Evolutionary conservation across 202 grass and related monocot genomes (phyloP), one percentile per base, ranked within the genome.

Genomic region (Brachypodium distachyon): DNA sequence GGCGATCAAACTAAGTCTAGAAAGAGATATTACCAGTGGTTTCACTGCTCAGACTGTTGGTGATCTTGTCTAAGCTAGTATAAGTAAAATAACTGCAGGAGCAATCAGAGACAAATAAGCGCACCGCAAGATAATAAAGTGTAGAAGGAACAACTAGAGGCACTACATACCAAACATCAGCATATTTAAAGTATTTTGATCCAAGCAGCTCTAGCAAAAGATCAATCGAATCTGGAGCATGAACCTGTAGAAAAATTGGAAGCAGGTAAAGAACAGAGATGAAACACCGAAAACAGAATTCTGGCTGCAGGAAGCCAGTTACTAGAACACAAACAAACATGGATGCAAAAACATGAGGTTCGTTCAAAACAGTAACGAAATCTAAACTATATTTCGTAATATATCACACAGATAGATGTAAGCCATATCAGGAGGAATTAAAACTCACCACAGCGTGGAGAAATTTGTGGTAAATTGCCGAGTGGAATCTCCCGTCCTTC

Each of bases 11-110:
- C 6, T 67, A 75, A 61, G 53, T 55, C 29, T 70, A 53, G 12
- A 3, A 10, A 44, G 72, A 44, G 25, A 12, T n/a, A 79, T 34
- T 72, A 98, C 89, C 86, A n/a, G 64, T 63, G 71, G 23, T 74
- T 83, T 54, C 83, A 87, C 61, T 78, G 33, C 80, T 79, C 36
- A 97, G 64, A 67, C 36, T 85, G 72, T 70, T 90, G n/a, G 85
- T 48, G 34, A 98, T 88, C 88, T 95, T 94, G 54, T 94, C 89
- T 65, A 92, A 79, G 79, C 85, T 90, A 75, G 70, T 92, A 78
- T 92, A 98, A 50, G 91, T 94, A 70, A 92, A 95, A 79, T 85
- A 98, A 84, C 95, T 98, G 78, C 84, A 92, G 2, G 27, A 83
- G 19, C 12, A 67, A 83, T 51, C 42, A 39, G 37, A 84, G 11